Evolutionary conservation across 768 basidiomycete species (phyloP), one percentile per base, ranked within the genome.

Genomic region (Phylloporus arenicola): DNA sequence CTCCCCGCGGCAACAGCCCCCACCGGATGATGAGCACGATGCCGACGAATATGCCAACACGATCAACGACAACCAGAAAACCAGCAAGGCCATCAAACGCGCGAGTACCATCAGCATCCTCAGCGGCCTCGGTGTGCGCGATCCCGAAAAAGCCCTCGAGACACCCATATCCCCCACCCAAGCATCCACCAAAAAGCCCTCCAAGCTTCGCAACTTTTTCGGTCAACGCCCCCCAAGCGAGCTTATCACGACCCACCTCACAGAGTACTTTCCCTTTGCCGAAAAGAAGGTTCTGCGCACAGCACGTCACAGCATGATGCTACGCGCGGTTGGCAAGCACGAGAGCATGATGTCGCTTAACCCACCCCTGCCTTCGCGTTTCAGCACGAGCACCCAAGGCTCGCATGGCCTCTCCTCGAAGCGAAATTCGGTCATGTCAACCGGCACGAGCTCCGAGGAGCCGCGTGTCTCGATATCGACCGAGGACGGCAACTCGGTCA

Each of bases 201-300:
- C 80, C 19, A 93, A 91, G 62, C 66, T 93, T 42, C 88, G 88
- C 68, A 93, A 92, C 75, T 99, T 98, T 76, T 95, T 97, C 59
- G 96, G 95, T 14, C 96, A 97, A 62, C 88, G 96, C 35, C 96
- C 96, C 0, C 94, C 96, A 0, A 92, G 88, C 70, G 96, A 98
- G 68, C 82, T 98, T 55, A 98, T 98, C 72, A 90, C 94, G 22
- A 95, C 77, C 7, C 94, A 98, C 64, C 70, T 98, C 45, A 83
- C 87, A 17, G 94, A 96, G 53, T 99, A 88, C 74, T 99, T 99
- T 82, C 96, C 96, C 1, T 79, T 80, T 55, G 84, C 92, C 4
- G 92, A 96, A 75, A 91, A 87, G 72, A 93, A 87, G 70, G 87
- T 89, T 33, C 73, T 99, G 35, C 84, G 92, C 45, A 92, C 91